phyloP scores from a whole-genome alignment of 1,284 basidiomycete genomes.

The Rhodotorula sp. region DNA sequence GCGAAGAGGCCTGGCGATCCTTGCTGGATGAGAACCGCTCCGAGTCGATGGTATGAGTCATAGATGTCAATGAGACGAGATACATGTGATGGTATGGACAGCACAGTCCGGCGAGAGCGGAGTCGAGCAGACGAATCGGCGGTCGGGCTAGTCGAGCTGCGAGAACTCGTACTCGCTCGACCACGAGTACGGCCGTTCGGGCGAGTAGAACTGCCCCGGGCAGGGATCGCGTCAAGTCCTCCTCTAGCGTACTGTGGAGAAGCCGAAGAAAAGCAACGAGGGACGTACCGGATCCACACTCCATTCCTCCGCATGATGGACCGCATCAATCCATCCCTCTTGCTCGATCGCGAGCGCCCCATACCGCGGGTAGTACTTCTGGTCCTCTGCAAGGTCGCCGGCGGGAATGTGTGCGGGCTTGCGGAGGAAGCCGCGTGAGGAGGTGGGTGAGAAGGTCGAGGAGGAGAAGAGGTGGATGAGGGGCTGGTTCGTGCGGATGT shows the following conservation, averaged over 20 bases:
- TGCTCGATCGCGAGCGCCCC: slow-evolving; percentile 58
- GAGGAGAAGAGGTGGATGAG: slow-evolving; percentile 47
- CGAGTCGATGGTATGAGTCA: too few species aligned
- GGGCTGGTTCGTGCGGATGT: slow-evolving; percentile 58
- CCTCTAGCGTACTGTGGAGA: too few species aligned
- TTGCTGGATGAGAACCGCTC: too few species aligned
- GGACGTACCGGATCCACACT: slow-evolving; percentile 54
- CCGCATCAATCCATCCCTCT: slow-evolving; percentile 56
- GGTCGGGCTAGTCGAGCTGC: too few species aligned
- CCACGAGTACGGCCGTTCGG: slow-evolving; percentile 18
- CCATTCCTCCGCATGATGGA: slow-evolving; percentile 55
- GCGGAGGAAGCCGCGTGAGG: slow-evolving; percentile 48
- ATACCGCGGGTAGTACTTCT: slow-evolving; percentile 50
- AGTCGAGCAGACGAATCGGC: too few species aligned
- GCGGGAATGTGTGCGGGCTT: slow-evolving; percentile 53
- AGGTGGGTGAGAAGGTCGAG: not conserved
- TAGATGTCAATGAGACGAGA: too few species aligned
- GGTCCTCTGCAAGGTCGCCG: slow-evolving; percentile 43
- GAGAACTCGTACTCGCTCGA: slow-evolving; percentile 26
- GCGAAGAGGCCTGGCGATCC: too few species aligned
- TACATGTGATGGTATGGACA: too few species aligned
- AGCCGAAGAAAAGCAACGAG: not conserved
- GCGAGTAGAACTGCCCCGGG: slow-evolving; percentile 7
- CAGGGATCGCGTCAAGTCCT: too few species aligned
- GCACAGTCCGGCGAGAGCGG: too few species aligned